A percentile compares a stretch with the other conserved stretches of the same genome.
phyloP scores from a whole-genome alignment of 1,284 basidiomycete species.

The Stygiomarasmius scandens region DNA sequence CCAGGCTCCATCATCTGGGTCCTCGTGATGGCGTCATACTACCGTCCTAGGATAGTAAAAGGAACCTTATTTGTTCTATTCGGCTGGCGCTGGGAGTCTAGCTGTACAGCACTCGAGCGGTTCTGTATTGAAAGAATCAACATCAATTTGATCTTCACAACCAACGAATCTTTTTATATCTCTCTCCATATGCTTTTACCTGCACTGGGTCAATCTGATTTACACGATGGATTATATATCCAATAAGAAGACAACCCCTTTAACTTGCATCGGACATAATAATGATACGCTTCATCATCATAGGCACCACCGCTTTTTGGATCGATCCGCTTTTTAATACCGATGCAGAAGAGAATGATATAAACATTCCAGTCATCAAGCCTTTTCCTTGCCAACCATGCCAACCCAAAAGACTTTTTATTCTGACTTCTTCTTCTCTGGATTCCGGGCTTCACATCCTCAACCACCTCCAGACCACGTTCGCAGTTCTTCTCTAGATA shows the following conservation, averaged over 20 bases:
- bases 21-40: neutral
- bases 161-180: too few species aligned
- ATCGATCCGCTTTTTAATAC: neutral
- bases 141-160: too few species aligned
- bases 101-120: too few species aligned
- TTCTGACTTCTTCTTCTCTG: slow-evolving; percentile 47
- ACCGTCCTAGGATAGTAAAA: too few species aligned
- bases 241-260: neutral
- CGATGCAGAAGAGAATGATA: neutral
- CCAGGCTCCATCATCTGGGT: neutral
- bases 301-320: neutral
- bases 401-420: slow-evolving; percentile 23
- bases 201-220: neutral
- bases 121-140: too few species aligned
- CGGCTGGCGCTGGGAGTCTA: too few species aligned
- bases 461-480: neutral
- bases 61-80: too few species aligned
- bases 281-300: neutral
- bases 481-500: neutral
- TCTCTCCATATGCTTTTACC: neutral
- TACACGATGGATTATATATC: neutral
- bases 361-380: neutral
- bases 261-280: too few species aligned
- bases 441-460: slow-evolving; percentile 35
- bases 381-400: slow-evolving; percentile 15